A percentile compares a stretch with the other conserved stretches of the same genome.
These are phyloP conservation scores for Endocarpon pusillum DNA, from an alignment of 495 filamentous ascomycete species.

Conservation along the genomic window DNA sequence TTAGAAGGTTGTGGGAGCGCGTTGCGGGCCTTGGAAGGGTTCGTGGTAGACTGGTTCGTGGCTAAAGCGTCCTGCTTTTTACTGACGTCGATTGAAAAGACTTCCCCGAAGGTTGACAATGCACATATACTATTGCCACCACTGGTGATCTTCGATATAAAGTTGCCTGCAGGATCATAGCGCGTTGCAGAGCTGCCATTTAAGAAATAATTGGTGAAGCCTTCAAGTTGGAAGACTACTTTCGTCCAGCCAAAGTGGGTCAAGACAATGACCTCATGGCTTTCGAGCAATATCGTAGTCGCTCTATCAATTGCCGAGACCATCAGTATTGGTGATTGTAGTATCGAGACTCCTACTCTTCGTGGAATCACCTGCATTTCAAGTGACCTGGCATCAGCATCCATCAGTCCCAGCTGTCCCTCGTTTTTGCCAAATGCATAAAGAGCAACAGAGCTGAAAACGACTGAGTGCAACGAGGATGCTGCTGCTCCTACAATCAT, in stretches of 20 bases:
- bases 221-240: conserved; percentile 60
- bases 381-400: conserved; percentile 82
- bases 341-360: conserved; percentile 73
- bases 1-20: conserved; percentile 57
- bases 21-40: conserved; percentile 68
- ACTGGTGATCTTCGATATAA: conserved; percentile 56
- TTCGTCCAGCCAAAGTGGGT: conserved; percentile 85
- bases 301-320: conserved; percentile 84
- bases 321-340: conserved; percentile 57
- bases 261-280: conserved; percentile 80
- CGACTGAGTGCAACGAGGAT: conserved; percentile 83
- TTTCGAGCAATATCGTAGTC: conserved; percentile 70
- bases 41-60: conserved; percentile 61
- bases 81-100: conserved; percentile 64
- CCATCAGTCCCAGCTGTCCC: conserved; percentile 84
- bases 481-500: conserved; percentile 65
- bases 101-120: conserved; percentile 62
- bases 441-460: conserved; percentile 61
- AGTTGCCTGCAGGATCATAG: conserved; percentile 44
- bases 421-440: conserved; percentile 95
- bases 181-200: conserved; percentile 47
- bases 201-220: conserved; percentile 50
- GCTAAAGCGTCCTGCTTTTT: conserved; percentile 41
- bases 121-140: conserved; percentile 85
- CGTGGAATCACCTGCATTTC: conserved; percentile 66